phyloP scores from a whole-genome alignment of 345 rosid species.

The Cardamine chenopodiifolia region DNA sequence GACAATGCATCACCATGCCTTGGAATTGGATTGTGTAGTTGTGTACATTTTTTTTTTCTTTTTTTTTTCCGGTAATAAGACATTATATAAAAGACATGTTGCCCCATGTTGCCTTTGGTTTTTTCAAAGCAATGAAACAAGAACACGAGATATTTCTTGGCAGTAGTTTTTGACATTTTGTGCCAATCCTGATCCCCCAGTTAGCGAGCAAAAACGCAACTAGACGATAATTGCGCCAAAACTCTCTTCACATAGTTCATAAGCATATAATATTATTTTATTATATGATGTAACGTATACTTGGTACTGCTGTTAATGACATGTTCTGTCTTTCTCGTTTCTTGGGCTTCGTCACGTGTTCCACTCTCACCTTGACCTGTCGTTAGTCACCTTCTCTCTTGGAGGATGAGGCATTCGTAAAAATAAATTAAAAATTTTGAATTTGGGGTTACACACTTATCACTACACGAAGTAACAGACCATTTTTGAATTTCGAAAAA shows the following conservation, averaged over 20 bases:
- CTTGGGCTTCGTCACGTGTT: not conserved
- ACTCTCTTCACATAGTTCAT: not conserved
- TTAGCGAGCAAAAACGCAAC: not conserved
- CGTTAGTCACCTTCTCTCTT: not conserved
- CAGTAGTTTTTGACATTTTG: not conserved
- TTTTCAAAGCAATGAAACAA: not conserved
- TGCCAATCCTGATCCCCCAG: not conserved
- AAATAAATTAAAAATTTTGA: not conserved
- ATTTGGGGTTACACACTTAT: not conserved
- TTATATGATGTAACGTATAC: not conserved
- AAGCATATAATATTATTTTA: not conserved
- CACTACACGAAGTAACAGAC: not conserved
- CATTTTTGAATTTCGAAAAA: conserved; percentile 10
- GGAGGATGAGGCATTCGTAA: not conserved
- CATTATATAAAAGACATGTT: too few relatives aligned
- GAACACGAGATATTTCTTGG: not conserved
- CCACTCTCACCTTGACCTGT: not conserved
- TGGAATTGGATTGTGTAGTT: not conserved
- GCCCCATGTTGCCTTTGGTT: not conserved
- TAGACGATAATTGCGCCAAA: not conserved
- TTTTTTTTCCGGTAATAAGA: not conserved
- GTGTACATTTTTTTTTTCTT: not conserved
- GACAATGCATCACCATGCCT: not conserved
- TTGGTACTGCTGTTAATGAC: not conserved
- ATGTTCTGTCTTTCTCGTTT: not conserved